Base-by-base conservation (phyloP, 306 rosid genomes). In the Alnus rubra region DNA sequence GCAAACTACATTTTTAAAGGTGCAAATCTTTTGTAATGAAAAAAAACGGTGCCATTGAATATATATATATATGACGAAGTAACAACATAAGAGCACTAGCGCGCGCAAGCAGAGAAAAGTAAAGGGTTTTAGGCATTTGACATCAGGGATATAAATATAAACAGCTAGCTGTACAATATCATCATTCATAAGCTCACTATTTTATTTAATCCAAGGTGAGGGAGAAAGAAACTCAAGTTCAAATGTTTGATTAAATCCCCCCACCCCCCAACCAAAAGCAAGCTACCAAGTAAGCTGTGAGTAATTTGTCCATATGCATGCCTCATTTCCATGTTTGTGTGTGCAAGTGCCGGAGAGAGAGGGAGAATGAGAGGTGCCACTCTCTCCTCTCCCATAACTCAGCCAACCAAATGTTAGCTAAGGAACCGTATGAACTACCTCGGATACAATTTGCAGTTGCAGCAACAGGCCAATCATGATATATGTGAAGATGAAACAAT, bases 1-100 rank as follows among this genome's bases (percentile, higher is more conserved):
- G 76, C 71, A 67, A 67, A 67, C 72, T n/a, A 39, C 9, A 67
- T 18, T 42, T 67, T 64, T 6, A 35, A 64, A 7, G 15, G 67
- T 13, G 19, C n/a, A 14, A 35, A 1, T 64, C 15, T 58, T 58
- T 60, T 62, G 39, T 5, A 12, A 62, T 62, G 44, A 30, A 9
- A 3, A 28, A 30, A 62, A 13, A 62, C 9, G 3, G 42, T 13
- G 69, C 15, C 7, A 31, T 31, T n/a, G 2, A 4, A 31, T 62
- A 31, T 62, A 31, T 12, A 13, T 52, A 15, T 52, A 16, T 5
- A 42, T 42, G 45, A 42, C 1, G 28, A 54, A 54, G 28, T 18
- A n/a, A 54, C 28, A 15, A 18, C 35, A 23, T 58, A 23, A 14
- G 35, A 58, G 64, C 64, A 58, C 10, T 23, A n/a, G 23, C 12